Percentiles rank a stretch among this genome's conserved stretches.
Evolutionary conservation across 371 early-diverging fungal genomes (phyloP).

Genomic region (Batkoa obscura): DNA sequence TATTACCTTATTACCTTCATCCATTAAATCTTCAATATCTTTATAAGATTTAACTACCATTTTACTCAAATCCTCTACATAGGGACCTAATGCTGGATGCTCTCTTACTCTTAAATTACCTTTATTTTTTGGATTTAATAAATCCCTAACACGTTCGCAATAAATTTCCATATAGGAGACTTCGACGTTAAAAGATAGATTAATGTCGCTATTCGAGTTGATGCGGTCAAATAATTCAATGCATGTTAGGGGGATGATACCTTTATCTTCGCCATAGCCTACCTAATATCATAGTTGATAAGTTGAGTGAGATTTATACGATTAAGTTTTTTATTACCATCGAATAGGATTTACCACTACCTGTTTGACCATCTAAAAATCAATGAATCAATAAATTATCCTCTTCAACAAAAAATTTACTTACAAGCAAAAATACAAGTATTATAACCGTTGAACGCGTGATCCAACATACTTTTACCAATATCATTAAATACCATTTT

Average conservation of each 20-base stretch:
- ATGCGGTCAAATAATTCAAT: slow-evolving; percentile 55
- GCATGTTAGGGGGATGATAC: slow-evolving; percentile 70
- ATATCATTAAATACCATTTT: slow-evolving; percentile 49
- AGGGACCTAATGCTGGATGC: slow-evolving; percentile 77
- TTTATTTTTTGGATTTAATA: slow-evolving; percentile 60
- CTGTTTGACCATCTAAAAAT: slow-evolving; percentile 62
- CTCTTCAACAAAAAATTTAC: slow-evolving; percentile 1
- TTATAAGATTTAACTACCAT: slow-evolving; percentile 56
- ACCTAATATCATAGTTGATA: slow-evolving; percentile 24
- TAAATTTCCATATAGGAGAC: slow-evolving; percentile 74
- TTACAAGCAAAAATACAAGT: slow-evolving; percentile 75
- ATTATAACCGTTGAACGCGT: slow-evolving; percentile 76
- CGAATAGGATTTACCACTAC: slow-evolving; percentile 65
- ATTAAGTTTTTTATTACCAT: slow-evolving; percentile 28
- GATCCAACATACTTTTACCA: slow-evolving; percentile 56
- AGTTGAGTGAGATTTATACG: background rate
- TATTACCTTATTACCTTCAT: slow-evolving; percentile 64
- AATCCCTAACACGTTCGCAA: slow-evolving; percentile 79
- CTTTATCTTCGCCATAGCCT: slow-evolving; percentile 54
- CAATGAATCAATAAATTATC: background rate
- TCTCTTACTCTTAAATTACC: slow-evolving; percentile 68
- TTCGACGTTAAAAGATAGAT: slow-evolving; percentile 43
- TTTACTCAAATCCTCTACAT: slow-evolving; percentile 77
- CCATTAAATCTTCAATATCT: slow-evolving; percentile 61
- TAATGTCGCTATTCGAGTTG: slow-evolving; percentile 17